Base-by-base conservation (phyloP, 805 yeast species). In the Yarrowia divulgata region DNA sequence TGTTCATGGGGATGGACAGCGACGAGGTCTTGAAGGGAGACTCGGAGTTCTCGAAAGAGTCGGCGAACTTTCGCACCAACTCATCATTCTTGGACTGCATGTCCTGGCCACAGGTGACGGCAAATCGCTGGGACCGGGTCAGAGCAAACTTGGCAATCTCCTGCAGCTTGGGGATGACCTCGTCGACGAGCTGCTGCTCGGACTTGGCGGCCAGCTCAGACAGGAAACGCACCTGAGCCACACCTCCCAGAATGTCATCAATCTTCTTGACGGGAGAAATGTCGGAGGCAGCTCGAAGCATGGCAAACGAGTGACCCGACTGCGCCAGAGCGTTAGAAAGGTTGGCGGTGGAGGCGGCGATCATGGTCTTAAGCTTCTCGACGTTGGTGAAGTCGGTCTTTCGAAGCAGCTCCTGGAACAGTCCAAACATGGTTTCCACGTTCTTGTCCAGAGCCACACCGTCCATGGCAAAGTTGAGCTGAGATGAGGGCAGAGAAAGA, bases 301-400 rank as follows among this genome's bases (percentile, higher is more conserved):
- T 84, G 2, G 98, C 97, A 78, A 85, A 93, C 1, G 88, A 81
- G 76, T 95, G 98, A 0, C 99, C 99, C 69, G 90, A 82, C 69
- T 93, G 95, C 10, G 97, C 93, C 66, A 95, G 87, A 8, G 85
- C 82, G 74, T 93, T 88, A 69, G 91, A 81, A 74, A 91, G 90
- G 73, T 91, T 93, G 42, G 93, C 88, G 0, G 90, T 89, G 74
- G 89, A 77, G 49, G 89, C 85, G 74, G 90, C 90, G 50, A 95
- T 86, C 74, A 95, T 81, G 0, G 90, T 86, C 69, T 86, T 82
- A 70, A 95, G 81, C 75, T 93, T 94, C 67, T 87, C 89, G 62
- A 87, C 80, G 70, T 87, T 86, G 29, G 77, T 76, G 74, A 91
- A 90, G 73, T 89, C 86, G 0, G 97, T 92, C 50, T 87, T 85